Conservation (phyloP, 352 stramenopile species). For the Phytophthora palmivora region DNA sequence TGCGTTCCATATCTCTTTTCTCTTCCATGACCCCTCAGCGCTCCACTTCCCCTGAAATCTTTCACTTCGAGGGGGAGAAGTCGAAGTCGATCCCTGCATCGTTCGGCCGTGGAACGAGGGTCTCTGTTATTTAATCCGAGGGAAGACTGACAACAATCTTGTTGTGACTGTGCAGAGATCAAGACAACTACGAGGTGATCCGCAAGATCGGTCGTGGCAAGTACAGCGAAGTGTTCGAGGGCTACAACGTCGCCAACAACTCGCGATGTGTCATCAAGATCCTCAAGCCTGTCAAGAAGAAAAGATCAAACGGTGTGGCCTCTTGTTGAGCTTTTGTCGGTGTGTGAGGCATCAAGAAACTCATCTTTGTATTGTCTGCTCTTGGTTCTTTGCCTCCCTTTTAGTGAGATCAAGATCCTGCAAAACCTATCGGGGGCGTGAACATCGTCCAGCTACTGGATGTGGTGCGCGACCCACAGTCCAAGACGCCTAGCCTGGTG, state of each 20-base stretch:
- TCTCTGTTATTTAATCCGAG: background rate
- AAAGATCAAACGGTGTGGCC: constrained; percentile 96
- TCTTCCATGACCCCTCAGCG: background rate
- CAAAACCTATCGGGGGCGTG: constrained; percentile 99
- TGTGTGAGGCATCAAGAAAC: constrained; percentile 8
- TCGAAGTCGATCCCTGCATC: background rate
- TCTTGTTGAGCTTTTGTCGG: background rate
- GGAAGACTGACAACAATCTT: constrained; percentile 21
- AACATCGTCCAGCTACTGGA: constrained; percentile 99
- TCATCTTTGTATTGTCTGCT: constrained; percentile 11
- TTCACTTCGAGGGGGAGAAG: constrained; percentile 15
- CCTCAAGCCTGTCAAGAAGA: constrained; percentile 99
- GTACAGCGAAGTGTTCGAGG: constrained; percentile 99
- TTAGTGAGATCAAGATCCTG: constrained; percentile 99
- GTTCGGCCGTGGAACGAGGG: background rate
- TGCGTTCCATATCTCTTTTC: constrained; percentile 34
- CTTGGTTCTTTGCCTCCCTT: constrained; percentile 1
- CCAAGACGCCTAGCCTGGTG: constrained; percentile 98
- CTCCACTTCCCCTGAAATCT: constrained; percentile 27
- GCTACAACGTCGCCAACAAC: constrained; percentile 97
- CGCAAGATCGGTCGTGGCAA: constrained; percentile 99
- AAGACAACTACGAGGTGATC: constrained; percentile 99
- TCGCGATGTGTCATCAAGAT: constrained; percentile 99
- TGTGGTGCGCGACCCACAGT: constrained; percentile 98
- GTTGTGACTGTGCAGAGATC: constrained; percentile 72